A percentile compares a stretch with the other conserved stretches of the same genome.
These are phyloP conservation scores for Cutaneotrichosporon cavernicola DNA, from an alignment of 1,284 basidiomycete genomes.

Conservation along the genomic window DNA sequence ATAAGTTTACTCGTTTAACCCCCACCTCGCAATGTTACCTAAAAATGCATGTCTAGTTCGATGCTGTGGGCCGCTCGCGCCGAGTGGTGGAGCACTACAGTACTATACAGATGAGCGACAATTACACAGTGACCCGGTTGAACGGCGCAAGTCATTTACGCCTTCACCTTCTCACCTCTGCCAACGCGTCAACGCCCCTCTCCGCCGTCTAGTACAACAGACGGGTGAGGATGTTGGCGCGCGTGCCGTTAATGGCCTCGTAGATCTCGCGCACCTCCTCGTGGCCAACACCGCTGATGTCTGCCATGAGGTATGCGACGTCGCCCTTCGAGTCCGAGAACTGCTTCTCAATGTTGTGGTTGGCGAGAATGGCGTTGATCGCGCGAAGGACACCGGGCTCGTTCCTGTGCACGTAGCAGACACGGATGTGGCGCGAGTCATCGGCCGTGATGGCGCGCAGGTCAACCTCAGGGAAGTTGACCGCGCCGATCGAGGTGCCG, in stretches of 20 bases:
- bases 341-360: conserved; percentile 99
- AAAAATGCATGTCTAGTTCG: conserved; percentile 9
- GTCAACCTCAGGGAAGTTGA: conserved; percentile 99
- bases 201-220: conserved; percentile 58
- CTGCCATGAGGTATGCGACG: conserved; percentile 80
- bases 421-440: conserved; percentile 77
- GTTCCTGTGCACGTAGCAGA: conserved; percentile 97
- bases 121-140: conserved; percentile 21
- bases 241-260: conserved; percentile 76
- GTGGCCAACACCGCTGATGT: conserved; percentile 86
- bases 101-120: conserved; percentile 9
- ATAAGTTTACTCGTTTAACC: background rate
- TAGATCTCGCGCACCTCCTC: conserved; percentile 78
- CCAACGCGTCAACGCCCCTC: background rate
- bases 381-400: conserved; percentile 94
- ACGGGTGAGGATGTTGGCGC: conserved; percentile 82
- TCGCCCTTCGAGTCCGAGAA: conserved; percentile 96
- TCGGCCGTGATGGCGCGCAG: conserved; percentile 80
- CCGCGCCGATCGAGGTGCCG: conserved; percentile 84
- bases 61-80: conserved; percentile 8
- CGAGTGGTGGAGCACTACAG: conserved; percentile 15
- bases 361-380: conserved; percentile 87
- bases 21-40: conserved; percentile 3
- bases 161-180: background rate
- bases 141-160: conserved; percentile 1